Base-by-base conservation (phyloP, 331 rosid genomes). In the Erythrophleum ivorense region DNA sequence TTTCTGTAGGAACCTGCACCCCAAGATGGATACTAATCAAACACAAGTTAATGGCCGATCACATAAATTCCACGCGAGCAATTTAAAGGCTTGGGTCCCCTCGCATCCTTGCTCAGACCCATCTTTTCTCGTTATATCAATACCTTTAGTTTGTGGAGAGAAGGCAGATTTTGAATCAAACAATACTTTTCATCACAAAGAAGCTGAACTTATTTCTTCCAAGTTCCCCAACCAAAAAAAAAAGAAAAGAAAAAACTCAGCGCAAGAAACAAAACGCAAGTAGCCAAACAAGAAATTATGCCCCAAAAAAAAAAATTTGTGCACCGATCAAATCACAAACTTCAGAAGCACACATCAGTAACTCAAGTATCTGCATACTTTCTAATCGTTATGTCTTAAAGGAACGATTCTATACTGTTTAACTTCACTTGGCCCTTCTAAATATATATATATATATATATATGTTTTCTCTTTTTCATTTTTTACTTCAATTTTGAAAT, bases 1-100 rank as follows among this genome's bases (percentile, higher is more conserved):
- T 78, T 77, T 91, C 77, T 85, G 89, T 65, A 90, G 81, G 87
- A 88, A 95, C 89, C 98, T 95, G 89, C 90, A 87, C 18, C 83
- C 60, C 59, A 78, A 84, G 49, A 52, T 43, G 49, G 67, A 80
- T 49, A 34, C 9, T 31, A 66, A 64, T 57, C 53, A 29, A 67
- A 67, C 63, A 54, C 50, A 40, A 41, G n/a, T 14, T 46, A 64
- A 67, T 76, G 18, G 15, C 12, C 49, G 5, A n/a, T 7, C 70
- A 63, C 46, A 6, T 14, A 14, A 63, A 41, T 33, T 34, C 45
- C 43, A 31, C 13, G 16, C 31, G 68, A 62, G 13, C 33, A 62
- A 11, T 12, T 40, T 62, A 5, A 31, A 31, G 40, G 41, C 41
- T 31, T 13, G 21, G 38, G 7, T 59, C 65, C 40, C 40, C 40